A percentile compares a stretch with the other conserved stretches of the same genome.
phyloP scores from a whole-genome alignment of 2,329 filamentous ascomycete species.

The Aspergillus sp. region DNA sequence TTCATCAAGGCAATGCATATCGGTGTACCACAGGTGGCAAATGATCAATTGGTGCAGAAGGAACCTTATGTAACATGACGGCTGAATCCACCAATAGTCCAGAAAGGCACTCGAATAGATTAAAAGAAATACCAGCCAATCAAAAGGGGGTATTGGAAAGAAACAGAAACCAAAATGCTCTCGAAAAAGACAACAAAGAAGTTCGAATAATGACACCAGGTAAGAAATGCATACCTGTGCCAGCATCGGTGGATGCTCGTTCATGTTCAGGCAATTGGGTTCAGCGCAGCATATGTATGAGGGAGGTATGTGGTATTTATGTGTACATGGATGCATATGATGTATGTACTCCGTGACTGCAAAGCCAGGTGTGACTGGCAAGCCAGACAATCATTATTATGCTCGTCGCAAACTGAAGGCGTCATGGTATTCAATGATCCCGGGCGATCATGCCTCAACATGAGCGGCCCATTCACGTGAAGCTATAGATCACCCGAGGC shows the following conservation, averaged over 20 bases:
- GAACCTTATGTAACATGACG: conserved; percentile 7
- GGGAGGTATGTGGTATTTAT: conserved; percentile 9
- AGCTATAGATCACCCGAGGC: background rate
- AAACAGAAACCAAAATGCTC: conserved; percentile 8
- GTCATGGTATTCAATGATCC: background rate
- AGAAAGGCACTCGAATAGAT: background rate
- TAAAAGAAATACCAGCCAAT: conserved; percentile 16
- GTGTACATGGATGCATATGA: conserved; percentile 13
- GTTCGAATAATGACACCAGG: background rate
- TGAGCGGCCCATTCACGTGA: background rate
- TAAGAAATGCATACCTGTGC: conserved; percentile 1
- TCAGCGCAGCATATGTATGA: conserved; percentile 12
- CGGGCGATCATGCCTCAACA: background rate
- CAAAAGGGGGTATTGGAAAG: conserved; percentile 20
- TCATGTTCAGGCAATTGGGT: background rate
- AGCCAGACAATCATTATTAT: background rate
- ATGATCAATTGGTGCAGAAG: conserved; percentile 1
- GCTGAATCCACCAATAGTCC: conserved; percentile 8
- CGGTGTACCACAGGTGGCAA: background rate
- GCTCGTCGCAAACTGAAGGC: background rate
- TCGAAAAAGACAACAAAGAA: background rate
- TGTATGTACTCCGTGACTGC: conserved; percentile 10
- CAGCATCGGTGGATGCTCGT: background rate
- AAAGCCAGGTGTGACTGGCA: background rate
- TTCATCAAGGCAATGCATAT: background rate